These are phyloP conservation scores for Lycium barbarum DNA, from an alignment of 257 asterid species.

Conservation along the genomic window DNA sequence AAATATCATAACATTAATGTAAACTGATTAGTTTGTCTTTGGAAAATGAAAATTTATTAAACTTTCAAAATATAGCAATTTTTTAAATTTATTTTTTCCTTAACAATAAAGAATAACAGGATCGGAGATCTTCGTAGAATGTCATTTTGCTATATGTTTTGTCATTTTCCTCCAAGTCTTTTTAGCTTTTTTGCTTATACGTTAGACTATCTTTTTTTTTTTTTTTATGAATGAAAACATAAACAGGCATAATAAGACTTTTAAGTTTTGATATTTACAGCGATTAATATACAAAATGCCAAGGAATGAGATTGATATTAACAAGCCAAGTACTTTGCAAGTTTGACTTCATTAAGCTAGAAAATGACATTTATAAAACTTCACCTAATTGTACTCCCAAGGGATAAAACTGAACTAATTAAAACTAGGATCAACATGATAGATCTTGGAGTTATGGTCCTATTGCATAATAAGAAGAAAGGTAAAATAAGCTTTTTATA, in stretches of 20 bases:
- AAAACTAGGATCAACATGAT: background rate
- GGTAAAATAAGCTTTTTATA: too few species aligned
- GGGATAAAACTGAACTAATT: background rate
- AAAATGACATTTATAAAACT: background rate
- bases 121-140: too few species aligned
- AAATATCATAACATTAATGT: background rate
- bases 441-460: too few species aligned
- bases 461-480: too few species aligned
- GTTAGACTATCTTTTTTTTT: too few species aligned
- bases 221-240: too few species aligned
- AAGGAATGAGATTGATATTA: background rate
- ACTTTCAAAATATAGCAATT: background rate
- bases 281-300: background rate
- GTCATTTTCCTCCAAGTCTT: too few species aligned
- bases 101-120: too few species aligned
- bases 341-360: background rate
- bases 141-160: too few species aligned
- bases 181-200: too few species aligned
- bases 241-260: background rate
- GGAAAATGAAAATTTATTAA: background rate
- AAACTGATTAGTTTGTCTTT: background rate
- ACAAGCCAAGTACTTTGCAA: background rate
- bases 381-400: background rate
- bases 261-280: background rate
- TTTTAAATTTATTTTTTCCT: background rate